Percentiles rank a stretch among this genome's conserved stretches.
These are phyloP conservation scores for Kluyveromyces sp. DNA, from an alignment of 1,139 yeast species.

Conservation along the genomic window DNA sequence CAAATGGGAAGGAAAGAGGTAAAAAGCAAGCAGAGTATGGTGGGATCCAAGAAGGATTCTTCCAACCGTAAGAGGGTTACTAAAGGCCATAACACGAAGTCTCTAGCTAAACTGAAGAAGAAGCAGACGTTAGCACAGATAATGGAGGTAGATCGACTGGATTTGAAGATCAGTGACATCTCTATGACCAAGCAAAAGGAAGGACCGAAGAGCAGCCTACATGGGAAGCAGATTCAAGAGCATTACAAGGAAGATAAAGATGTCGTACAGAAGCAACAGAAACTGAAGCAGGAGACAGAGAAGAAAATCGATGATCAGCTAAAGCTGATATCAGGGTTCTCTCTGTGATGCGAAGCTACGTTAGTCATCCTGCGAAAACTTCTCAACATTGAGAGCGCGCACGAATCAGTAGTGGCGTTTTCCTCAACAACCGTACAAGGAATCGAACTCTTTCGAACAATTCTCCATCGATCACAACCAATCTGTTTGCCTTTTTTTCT, in stretches of 20 bases:
- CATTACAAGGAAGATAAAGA: slow-evolving; percentile 41
- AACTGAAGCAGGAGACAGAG: slow-evolving; percentile 40
- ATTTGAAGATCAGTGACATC: slow-evolving; percentile 13
- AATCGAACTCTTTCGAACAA: too few species aligned
- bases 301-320: slow-evolving; percentile 50
- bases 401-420: too few species aligned
- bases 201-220: slow-evolving; percentile 37
- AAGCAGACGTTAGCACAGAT: slow-evolving; percentile 23
- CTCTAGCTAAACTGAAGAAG: slow-evolving; percentile 16
- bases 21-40: background rate
- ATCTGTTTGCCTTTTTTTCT: background rate
- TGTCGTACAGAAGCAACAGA: slow-evolving; percentile 36
- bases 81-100: slow-evolving; percentile 2
- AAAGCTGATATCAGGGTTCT: slow-evolving; percentile 51
- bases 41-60: background rate
- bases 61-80: background rate
- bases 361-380: too few species aligned
- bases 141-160: slow-evolving; percentile 22
- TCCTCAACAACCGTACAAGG: too few species aligned
- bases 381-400: too few species aligned
- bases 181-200: slow-evolving; percentile 15
- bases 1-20: background rate
- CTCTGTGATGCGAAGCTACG: slow-evolving; percentile 15
- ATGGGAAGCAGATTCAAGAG: slow-evolving; percentile 31
- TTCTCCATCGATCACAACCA: background rate